Evolutionary conservation across 176 grass and related monocot genomes (phyloP).

Genomic region (Canna indica): DNA sequence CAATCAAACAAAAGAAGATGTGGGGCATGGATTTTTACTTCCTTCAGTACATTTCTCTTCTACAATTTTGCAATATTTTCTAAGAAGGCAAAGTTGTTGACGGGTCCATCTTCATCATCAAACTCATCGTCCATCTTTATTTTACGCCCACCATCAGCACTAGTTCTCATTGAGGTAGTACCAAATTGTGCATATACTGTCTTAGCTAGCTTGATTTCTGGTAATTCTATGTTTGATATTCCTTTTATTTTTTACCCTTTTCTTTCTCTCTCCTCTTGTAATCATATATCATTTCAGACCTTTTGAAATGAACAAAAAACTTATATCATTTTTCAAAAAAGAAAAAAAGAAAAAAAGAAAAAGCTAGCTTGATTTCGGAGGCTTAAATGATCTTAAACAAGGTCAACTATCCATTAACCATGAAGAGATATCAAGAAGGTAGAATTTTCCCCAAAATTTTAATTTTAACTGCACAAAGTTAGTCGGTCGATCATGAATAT

Average conservation of each 20-base stretch:
- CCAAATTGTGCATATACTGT: background rate
- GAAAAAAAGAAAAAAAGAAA: too few relatives aligned
- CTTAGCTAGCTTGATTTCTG: background rate
- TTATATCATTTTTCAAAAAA: too few relatives aligned
- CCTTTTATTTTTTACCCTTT: too few relatives aligned
- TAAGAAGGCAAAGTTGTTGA: background rate
- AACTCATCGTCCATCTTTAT: background rate
- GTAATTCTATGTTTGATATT: too few relatives aligned
- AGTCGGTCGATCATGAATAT: too few relatives aligned
- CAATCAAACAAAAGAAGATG: background rate
- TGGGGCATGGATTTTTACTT: background rate
- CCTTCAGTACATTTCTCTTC: background rate
- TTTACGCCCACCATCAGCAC: background rate
- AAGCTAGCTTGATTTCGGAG: background rate
- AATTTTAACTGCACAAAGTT: too few relatives aligned
- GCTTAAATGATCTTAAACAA: background rate
- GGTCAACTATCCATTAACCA: background rate
- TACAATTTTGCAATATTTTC: background rate
- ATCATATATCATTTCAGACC: too few relatives aligned
- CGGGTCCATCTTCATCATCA: background rate
- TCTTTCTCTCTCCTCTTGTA: too few relatives aligned
- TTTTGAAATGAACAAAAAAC: too few relatives aligned
- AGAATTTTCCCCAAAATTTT: too few relatives aligned
- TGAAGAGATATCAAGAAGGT: too few relatives aligned
- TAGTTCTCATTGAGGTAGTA: background rate